Percentiles rank a stretch among this genome's conserved stretches.
phyloP scores from a whole-genome alignment of 306 rosid species.

The Inga leiocalycina region DNA sequence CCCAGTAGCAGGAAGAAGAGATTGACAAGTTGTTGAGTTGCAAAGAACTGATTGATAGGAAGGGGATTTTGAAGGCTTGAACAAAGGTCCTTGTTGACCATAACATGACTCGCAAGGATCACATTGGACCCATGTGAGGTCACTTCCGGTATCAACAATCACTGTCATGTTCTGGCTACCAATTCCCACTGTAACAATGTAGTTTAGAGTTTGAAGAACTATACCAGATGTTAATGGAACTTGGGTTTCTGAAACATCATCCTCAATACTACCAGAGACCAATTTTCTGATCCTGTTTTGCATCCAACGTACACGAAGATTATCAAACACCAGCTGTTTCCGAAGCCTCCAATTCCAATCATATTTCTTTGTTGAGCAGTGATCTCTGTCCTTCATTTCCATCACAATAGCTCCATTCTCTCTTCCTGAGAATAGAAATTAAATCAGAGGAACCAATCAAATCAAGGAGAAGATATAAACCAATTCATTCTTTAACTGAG shows the following conservation, averaged over 20 bases:
- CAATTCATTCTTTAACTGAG: background rate
- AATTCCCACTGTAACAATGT: slow-evolving; percentile 68
- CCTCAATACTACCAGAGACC: slow-evolving; percentile 23
- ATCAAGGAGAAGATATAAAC: background rate
- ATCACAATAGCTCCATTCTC: slow-evolving; percentile 63
- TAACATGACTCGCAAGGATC: slow-evolving; percentile 78
- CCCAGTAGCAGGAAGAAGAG: slow-evolving; percentile 52
- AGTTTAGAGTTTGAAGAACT: slow-evolving; percentile 65
- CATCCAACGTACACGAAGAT: slow-evolving; percentile 53
- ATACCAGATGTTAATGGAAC: slow-evolving; percentile 72
- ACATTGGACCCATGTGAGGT: slow-evolving; percentile 87
- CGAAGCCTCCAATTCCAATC: slow-evolving; percentile 46
- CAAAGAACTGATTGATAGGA: slow-evolving; percentile 63
- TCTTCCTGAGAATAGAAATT: slow-evolving; percentile 45
- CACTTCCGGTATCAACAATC: slow-evolving; percentile 92
- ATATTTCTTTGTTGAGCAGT: slow-evolving; percentile 53
- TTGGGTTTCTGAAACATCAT: slow-evolving; percentile 54
- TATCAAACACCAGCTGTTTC: slow-evolving; percentile 51
- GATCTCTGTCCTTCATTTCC: slow-evolving; percentile 71
- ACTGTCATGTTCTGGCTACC: slow-evolving; percentile 65
- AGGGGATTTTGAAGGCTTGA: slow-evolving; percentile 63
- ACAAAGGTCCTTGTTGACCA: slow-evolving; percentile 69
- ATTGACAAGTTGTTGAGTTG: slow-evolving; percentile 59
- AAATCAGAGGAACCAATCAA: background rate
- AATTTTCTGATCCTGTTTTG: slow-evolving; percentile 42